These are phyloP conservation scores for Ganoderma sp. DNA, from an alignment of 1,284 basidiomycete species.

Conservation along the genomic window DNA sequence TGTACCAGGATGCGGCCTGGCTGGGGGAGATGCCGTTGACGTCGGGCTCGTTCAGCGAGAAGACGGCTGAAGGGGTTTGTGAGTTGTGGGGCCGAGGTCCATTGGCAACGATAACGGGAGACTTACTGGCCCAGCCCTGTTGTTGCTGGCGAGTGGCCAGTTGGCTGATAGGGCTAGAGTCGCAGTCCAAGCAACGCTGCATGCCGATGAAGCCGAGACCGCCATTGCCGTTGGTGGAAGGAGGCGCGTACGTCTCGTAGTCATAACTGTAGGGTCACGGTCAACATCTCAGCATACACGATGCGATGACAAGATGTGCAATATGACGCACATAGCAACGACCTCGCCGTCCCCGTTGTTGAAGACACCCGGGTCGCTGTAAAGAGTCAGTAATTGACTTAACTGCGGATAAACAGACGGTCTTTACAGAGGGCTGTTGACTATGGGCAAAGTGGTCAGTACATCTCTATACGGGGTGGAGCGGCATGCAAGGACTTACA, in stretches of 20 bases:
- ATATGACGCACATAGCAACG: constrained; percentile 5
- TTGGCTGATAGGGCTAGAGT: constrained; percentile 7
- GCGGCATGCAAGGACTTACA: neutral
- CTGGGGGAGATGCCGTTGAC: neutral
- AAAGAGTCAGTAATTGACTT: neutral
- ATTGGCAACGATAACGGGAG: no score
- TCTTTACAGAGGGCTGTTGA: constrained; percentile 6
- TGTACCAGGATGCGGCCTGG: constrained; percentile 5
- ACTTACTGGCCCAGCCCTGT: constrained; percentile 9
- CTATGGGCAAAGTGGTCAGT: neutral
- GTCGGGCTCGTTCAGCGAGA: constrained; percentile 10
- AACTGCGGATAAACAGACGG: neutral
- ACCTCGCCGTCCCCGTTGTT: constrained; percentile 11
- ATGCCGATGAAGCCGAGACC: constrained; percentile 11
- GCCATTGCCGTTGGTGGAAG: constrained; percentile 5
- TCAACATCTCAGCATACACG: neutral
- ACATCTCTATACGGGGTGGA: neutral
- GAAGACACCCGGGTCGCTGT: constrained; percentile 7
- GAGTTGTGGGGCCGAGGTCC: no score
- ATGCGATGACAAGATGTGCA: neutral
- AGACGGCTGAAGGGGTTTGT: neutral
- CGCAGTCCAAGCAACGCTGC: constrained; percentile 10
- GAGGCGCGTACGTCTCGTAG: constrained; percentile 9
- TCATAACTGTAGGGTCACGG: neutral
- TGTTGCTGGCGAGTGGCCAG: constrained; percentile 3